phyloP scores from a whole-genome alignment of 345 rosid genomes.

The Citrus inodora region DNA sequence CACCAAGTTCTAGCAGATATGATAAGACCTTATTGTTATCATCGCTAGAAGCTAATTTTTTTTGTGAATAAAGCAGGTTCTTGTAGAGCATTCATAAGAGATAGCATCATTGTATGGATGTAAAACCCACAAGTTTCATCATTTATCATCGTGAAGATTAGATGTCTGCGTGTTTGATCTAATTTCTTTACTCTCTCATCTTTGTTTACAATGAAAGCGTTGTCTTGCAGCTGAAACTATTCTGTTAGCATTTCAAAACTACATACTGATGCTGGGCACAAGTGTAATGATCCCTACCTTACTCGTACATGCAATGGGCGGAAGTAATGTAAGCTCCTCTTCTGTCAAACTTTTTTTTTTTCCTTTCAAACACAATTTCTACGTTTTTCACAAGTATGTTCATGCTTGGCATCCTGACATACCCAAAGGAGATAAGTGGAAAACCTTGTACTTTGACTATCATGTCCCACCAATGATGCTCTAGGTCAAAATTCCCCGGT shows the following conservation, averaged over 20 bases:
- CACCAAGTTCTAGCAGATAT: not conserved
- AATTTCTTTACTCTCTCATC: not conserved
- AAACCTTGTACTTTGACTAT: slow-evolving; percentile 3
- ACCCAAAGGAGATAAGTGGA: not conserved
- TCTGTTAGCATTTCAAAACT: slow-evolving; percentile 88
- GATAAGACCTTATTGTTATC: not conserved
- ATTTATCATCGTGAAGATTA: not conserved
- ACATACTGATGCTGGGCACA: slow-evolving; percentile 87
- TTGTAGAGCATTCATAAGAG: not conserved
- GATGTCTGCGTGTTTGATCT: not conserved
- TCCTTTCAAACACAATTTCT: not conserved
- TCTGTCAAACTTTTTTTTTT: not conserved
- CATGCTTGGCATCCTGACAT: not conserved
- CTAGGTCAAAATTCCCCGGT: slow-evolving; percentile 10
- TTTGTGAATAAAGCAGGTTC: not conserved
- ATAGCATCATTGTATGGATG: not conserved
- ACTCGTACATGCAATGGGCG: slow-evolving; percentile 95
- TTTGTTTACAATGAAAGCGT: not conserved
- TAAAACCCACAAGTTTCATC: not conserved
- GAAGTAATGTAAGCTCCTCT: slow-evolving; percentile 53
- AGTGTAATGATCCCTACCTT: slow-evolving; percentile 75
- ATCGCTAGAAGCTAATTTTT: not conserved
- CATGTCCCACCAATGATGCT: slow-evolving; percentile 3
- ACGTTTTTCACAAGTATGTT: not conserved
- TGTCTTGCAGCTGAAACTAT: slow-evolving; percentile 70